Percentiles rank a stretch among this genome's conserved stretches.
Evolutionary conservation across 768 basidiomycete genomes (phyloP).

Genomic region (Brasilioporus rufonigricans): DNA sequence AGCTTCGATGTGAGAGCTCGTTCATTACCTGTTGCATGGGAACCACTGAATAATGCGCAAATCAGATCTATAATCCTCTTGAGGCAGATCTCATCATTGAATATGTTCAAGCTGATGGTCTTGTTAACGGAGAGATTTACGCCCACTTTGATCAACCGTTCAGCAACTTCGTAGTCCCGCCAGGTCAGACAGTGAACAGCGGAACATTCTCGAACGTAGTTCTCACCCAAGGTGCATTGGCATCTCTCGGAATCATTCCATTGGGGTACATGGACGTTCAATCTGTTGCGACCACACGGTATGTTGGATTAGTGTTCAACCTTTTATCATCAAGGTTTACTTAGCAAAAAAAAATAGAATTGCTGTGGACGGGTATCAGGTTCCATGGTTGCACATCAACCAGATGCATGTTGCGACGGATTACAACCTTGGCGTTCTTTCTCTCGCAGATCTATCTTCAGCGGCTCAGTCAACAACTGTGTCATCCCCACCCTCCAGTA

Average conservation of each 20-base stretch:
- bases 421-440: slow-evolving; percentile 34
- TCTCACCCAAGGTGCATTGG: slow-evolving; percentile 56
- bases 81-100: slow-evolving; percentile 55
- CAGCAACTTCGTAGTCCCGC: slow-evolving; percentile 52
- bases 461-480: slow-evolving; percentile 13
- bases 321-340: background rate
- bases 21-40: background rate
- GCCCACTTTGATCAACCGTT: slow-evolving; percentile 60
- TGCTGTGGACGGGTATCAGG: slow-evolving; percentile 53
- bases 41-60: background rate
- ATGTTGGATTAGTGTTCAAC: slow-evolving; percentile 7
- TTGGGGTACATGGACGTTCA: slow-evolving; percentile 52
- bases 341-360: slow-evolving; percentile 27
- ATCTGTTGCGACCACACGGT: slow-evolving; percentile 44
- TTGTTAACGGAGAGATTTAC: slow-evolving; percentile 50
- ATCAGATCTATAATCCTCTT: slow-evolving; percentile 52
- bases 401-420: slow-evolving; percentile 52
- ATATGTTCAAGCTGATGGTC: slow-evolving; percentile 54
- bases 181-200: slow-evolving; percentile 58
- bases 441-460: slow-evolving; percentile 18
- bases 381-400: slow-evolving; percentile 64
- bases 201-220: slow-evolving; percentile 57
- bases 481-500: background rate
- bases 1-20: slow-evolving; percentile 52
- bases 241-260: slow-evolving; percentile 57